Evolutionary conservation across 1,139 yeast species (phyloP), one percentile per base, ranked within the genome.

Genomic region (Waltiozyma sp.): DNA sequence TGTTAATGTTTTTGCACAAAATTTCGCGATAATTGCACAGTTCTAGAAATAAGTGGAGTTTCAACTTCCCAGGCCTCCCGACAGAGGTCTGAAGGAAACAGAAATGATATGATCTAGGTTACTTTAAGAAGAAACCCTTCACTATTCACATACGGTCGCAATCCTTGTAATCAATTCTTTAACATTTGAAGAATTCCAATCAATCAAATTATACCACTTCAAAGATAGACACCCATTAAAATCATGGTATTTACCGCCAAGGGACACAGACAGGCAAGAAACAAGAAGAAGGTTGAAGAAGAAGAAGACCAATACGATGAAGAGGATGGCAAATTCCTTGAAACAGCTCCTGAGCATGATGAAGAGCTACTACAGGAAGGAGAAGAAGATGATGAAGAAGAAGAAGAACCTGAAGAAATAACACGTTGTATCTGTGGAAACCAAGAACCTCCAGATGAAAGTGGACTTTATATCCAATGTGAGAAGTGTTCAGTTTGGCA

Each of bases 401-500:
- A 48, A 18, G 68, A 57, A 3, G 69, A 59, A 19, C 70, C 61
- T 31, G 79, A 72, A 37, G 80, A 73, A 19, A 85, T 77, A 43
- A 89, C 97, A 0, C 69, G 97, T 45, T 91, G 98, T 65, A 74
- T 89, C 3, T 91, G 98, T 65, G 91, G 87, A 7, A 75, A 75
- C 50, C 47, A 72, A 43, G 69, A 72, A 59, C 63, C 74, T 41
- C 62, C 72, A 48, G 73, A 79, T 44, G 70, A 64, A 50, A 75
- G 75, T 40, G 81, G 85, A 42, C 74, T 81, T 43, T 84, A 82
- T 45, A 81, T 81, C 49, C 79, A 80, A 46, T 91, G 98, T 69
- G 97, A 91, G 54, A 72, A 74, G 49, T 91, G 98, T 64, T 79
- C 87, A 23, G 95, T 82, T 11, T 91, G 97, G 98, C 97, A 91